These are phyloP conservation scores for Mollisia scopiformis DNA, from an alignment of 2,329 filamentous ascomycete species.

Conservation along the genomic window DNA sequence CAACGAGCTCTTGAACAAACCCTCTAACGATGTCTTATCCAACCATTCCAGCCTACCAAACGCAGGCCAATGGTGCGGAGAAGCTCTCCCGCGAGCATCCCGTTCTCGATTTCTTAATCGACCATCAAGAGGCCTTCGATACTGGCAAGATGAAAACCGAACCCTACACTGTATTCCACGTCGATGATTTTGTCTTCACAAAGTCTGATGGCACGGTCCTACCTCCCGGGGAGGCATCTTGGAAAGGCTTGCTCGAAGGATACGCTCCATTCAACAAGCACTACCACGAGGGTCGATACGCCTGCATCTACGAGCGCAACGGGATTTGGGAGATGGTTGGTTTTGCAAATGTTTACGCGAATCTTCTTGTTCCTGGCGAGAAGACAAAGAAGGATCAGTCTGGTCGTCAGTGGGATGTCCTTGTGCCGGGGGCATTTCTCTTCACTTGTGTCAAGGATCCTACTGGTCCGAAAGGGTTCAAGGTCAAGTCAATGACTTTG, in stretches of 20 bases:
- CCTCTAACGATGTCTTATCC: constrained; percentile 10
- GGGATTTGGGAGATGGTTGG: constrained; percentile 6
- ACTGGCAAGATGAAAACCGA: constrained; percentile 4
- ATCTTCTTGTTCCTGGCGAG: constrained; percentile 2
- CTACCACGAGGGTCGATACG: constrained; percentile 6
- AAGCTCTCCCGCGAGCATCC: constrained; percentile 1
- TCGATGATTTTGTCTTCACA: constrained; percentile 6
- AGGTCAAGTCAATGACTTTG: background rate
- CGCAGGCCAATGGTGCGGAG: background rate
- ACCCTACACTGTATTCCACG: constrained; percentile 9
- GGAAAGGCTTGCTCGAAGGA: constrained; percentile 2
- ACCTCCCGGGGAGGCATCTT: constrained; percentile 4
- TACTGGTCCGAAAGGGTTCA: background rate
- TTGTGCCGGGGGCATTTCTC: constrained; percentile 7
- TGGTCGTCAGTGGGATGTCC: constrained; percentile 6
- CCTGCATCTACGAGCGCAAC: constrained; percentile 1
- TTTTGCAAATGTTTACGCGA: constrained; percentile 10
- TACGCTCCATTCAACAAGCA: constrained; percentile 8
- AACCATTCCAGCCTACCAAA: constrained; percentile 7
- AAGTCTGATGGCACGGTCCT: constrained; percentile 6
- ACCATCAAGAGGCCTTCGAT: constrained; percentile 9
- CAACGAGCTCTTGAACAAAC: background rate
- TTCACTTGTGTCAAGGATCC: constrained; percentile 6
- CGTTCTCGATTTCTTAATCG: constrained; percentile 6
- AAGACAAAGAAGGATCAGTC: constrained; percentile 3